Evolutionary conservation across 352 stramenopile genomes (phyloP).

Genomic region (Phytophthora multivora): DNA sequence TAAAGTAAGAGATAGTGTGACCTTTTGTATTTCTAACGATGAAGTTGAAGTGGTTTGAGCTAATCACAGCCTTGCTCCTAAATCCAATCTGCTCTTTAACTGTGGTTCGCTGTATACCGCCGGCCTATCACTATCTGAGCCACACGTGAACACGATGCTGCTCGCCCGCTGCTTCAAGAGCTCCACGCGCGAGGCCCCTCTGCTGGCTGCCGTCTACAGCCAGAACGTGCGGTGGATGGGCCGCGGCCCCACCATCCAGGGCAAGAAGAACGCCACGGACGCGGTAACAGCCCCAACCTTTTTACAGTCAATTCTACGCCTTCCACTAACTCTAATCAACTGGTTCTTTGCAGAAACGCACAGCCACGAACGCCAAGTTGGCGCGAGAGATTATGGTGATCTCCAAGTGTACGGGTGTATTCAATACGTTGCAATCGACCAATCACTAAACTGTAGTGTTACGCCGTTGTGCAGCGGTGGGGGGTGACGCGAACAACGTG

Average conservation of each 20-base stretch:
- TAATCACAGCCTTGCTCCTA: slow-evolving; percentile 1
- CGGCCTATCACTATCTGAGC: not conserved
- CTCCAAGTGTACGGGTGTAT: slow-evolving; percentile 55
- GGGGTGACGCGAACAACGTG: slow-evolving; percentile 72
- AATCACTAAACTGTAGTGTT: not conserved
- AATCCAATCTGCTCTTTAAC: slow-evolving; percentile 7
- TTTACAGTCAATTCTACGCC: no score
- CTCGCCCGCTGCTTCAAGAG: slow-evolving; percentile 17
- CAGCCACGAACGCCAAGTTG: slow-evolving; percentile 77
- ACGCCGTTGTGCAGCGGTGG: slow-evolving; percentile 37
- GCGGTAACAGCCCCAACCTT: no score
- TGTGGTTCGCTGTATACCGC: not conserved
- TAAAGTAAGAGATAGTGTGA: no score
- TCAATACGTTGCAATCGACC: not conserved
- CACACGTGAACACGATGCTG: slow-evolving; percentile 24
- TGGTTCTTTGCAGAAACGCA: slow-evolving; percentile 60
- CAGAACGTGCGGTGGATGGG: slow-evolving; percentile 75
- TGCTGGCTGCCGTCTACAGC: slow-evolving; percentile 29
- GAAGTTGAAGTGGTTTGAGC: slow-evolving; percentile 18
- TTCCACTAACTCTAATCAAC: no score
- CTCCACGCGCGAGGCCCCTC: not conserved
- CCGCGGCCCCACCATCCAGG: slow-evolving; percentile 80
- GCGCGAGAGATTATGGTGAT: slow-evolving; percentile 75
- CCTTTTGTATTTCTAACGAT: slow-evolving; percentile 11
- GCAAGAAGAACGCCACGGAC: slow-evolving; percentile 81